These are phyloP conservation scores for Rauvolfia tetraphylla DNA, from an alignment of 257 asterid species.

Conservation along the genomic window DNA sequence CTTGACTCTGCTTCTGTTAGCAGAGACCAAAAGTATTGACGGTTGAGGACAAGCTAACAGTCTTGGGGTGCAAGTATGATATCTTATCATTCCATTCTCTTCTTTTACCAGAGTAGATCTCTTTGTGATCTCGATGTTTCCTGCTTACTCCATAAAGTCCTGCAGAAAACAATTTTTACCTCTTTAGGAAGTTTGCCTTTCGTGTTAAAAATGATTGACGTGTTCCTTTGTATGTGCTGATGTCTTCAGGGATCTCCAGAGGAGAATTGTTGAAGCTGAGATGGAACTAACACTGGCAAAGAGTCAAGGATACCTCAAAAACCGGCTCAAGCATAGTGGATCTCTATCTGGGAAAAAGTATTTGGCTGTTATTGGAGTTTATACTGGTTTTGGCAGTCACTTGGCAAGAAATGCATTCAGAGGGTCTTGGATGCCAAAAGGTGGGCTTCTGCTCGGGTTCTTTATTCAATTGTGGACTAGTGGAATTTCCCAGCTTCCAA, in stretches of 20 bases:
- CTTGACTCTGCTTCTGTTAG: conserved; percentile 26
- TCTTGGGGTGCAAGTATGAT: conserved; percentile 82
- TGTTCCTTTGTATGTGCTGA: neutral
- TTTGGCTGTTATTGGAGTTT: conserved; percentile 85
- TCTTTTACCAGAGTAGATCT: conserved; percentile 8
- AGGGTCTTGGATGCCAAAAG: conserved; percentile 82
- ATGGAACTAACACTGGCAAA: conserved; percentile 88
- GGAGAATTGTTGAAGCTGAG: conserved; percentile 77
- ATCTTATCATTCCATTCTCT: conserved; percentile 25
- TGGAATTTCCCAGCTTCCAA: neutral
- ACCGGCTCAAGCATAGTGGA: conserved; percentile 51
- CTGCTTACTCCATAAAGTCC: neutral
- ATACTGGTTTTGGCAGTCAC: conserved; percentile 81
- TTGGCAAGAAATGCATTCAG: conserved; percentile 66
- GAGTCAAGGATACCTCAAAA: conserved; percentile 88
- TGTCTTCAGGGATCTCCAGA: conserved; percentile 58
- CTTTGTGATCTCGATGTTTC: conserved; percentile 1
- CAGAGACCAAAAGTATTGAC: conserved; percentile 82
- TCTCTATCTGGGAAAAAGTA: conserved; percentile 50
- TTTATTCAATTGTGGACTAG: neutral
- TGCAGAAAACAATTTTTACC: neutral
- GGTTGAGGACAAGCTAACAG: conserved; percentile 78
- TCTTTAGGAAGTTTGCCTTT: neutral
- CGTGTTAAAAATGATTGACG: neutral
- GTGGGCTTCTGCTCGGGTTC: conserved; percentile 27